Evolutionary conservation across 805 yeast genomes (phyloP), one percentile per base, ranked within the genome.

Genomic region (Barnettozyma wickerhamii): DNA sequence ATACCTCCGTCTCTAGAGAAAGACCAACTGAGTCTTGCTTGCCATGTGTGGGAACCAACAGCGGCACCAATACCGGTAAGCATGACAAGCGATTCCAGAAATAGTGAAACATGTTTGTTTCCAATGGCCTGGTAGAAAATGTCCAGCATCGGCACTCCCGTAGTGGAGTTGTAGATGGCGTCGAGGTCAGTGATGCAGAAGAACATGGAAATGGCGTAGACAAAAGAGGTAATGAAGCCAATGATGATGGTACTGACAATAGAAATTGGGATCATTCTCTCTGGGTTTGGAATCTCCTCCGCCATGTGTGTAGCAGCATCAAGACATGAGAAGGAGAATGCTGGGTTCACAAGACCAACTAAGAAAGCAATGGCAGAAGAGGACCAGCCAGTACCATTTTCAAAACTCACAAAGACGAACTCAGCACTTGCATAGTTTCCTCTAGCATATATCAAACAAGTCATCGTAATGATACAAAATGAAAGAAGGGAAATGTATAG

Each of bases 221-320:
- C 47, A 47, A 75, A 71, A 4, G 78, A 64, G 6, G 87, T 81
- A 13, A 71, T 54, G 44, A 81, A 74, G 0, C 86, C 86, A 50
- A 81, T 75, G 5, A 75, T 68, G 2, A 80, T 80, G 2, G 84
- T 76, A 2, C 77, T 69, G 51, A 77, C 62, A 43, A 80, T 77
- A 2, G 81, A 77, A 33, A 68, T 69, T 18, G 86, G 85, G 36
- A 79, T 75, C 38, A 72, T 68, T 30, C 67, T 63, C 46, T 70
- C 69, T 10, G 84, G 82, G 15, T 68, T 58, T 10, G 63, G 49
- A 18, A 71, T 69, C 52, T 81, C 87, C 55, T 81, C 88, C n/a
- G 83, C 79, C 71, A 81, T 68, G 50, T 81, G 87, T 4, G 85
- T 77, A 4, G 85, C 84, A 41, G 78, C 74, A 53, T 81, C 88